Evolutionary conservation across 73 alveolate genomes (phyloP).

Genomic region (Uronychia setigera): DNA sequence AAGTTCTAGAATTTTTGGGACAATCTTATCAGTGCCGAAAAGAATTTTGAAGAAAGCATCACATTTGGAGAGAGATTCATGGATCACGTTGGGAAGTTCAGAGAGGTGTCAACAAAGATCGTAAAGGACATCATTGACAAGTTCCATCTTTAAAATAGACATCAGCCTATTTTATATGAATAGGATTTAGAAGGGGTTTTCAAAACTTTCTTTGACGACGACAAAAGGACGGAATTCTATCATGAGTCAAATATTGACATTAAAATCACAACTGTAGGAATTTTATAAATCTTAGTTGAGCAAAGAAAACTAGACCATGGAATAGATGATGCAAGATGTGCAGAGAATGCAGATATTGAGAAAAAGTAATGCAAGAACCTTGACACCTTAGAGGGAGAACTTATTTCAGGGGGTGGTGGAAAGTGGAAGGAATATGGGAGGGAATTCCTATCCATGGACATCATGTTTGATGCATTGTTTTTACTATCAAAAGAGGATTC

Average conservation of each 20-base stretch:
- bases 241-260: slow-evolving; percentile 33
- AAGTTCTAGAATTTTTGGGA: slow-evolving; percentile 70
- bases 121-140: slow-evolving; percentile 51
- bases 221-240: slow-evolving; percentile 20
- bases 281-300: not conserved
- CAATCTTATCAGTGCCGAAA: slow-evolving; percentile 42
- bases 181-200: slow-evolving; percentile 21
- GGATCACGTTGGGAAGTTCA: slow-evolving; percentile 63
- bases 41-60: slow-evolving; percentile 30
- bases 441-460: slow-evolving; percentile 64
- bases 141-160: slow-evolving; percentile 24
- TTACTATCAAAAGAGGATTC: slow-evolving; percentile 53
- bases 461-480: slow-evolving; percentile 63
- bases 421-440: slow-evolving; percentile 70
- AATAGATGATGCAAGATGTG: not conserved
- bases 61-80: slow-evolving; percentile 53
- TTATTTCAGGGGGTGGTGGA: not conserved
- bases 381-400: not conserved
- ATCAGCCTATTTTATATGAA: slow-evolving; percentile 11
- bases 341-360: not conserved
- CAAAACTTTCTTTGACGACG: slow-evolving; percentile 41
- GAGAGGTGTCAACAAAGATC: slow-evolving; percentile 15
- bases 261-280: slow-evolving; percentile 40
- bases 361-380: slow-evolving; percentile 2
- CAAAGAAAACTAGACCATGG: not conserved